Conservation (phyloP, 805 yeast species). For the Candida oleophila region DNA sequence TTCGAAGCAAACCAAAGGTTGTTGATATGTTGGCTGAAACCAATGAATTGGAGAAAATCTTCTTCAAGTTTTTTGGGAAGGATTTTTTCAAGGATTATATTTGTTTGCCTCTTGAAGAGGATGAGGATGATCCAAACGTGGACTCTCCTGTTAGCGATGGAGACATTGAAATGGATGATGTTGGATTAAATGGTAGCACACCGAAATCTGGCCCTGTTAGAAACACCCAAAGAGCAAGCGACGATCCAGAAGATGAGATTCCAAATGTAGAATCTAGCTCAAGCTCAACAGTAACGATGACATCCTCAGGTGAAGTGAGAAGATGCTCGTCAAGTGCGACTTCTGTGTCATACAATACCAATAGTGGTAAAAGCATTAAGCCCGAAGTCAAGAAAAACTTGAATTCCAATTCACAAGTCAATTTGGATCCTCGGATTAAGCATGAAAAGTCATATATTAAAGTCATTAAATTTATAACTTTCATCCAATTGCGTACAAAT, state of each 20-base stretch:
- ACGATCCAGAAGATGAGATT: neutral
- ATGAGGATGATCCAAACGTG: neutral
- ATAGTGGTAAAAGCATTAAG: neutral
- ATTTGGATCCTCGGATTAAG: constrained; percentile 9
- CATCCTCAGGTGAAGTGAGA: neutral
- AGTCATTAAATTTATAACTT: constrained; percentile 33
- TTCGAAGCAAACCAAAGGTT: constrained; percentile 29
- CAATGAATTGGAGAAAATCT: constrained; percentile 33
- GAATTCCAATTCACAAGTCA: neutral
- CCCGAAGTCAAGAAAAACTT: neutral
- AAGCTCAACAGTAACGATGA: neutral
- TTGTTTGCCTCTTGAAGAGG: constrained; percentile 29
- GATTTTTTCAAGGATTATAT: constrained; percentile 41
- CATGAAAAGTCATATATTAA: constrained; percentile 31
- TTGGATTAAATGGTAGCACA: neutral
- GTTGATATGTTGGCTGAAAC: constrained; percentile 35
- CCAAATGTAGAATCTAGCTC: neutral
- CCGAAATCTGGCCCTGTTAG: neutral
- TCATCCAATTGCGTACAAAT: constrained; percentile 38
- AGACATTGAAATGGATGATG: constrained; percentile 9
- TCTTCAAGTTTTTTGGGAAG: constrained; percentile 37
- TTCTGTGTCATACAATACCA: neutral
- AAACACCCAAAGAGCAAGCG: neutral
- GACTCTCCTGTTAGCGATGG: constrained; percentile 11
- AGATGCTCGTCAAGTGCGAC: constrained; percentile 1